Conservation (phyloP, 352 stramenopile genomes). For the Phytopythium helicoides region DNA sequence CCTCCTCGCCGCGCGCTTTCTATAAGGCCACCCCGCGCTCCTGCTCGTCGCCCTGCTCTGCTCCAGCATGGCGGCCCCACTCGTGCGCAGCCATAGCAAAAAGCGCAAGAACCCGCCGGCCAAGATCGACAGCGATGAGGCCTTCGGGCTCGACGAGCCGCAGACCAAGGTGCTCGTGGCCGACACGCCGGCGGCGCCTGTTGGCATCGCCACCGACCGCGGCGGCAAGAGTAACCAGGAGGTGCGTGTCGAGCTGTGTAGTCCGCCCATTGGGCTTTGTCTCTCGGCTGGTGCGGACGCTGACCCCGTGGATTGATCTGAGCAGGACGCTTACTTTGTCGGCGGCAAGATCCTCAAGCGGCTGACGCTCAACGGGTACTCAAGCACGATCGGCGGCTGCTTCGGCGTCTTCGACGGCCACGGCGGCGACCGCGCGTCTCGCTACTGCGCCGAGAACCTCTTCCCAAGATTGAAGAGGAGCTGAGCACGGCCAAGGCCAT, state of each 20-base stretch:
- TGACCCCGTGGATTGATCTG: too few species aligned
- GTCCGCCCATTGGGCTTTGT: not conserved
- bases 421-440: slow-evolving; percentile 71
- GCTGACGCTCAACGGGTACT: slow-evolving; percentile 80
- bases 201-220: slow-evolving; percentile 67
- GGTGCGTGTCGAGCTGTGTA: too few species aligned
- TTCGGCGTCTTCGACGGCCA: slow-evolving; percentile 87
- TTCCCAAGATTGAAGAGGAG: slow-evolving; percentile 59
- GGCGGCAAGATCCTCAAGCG: slow-evolving; percentile 52
- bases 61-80: slow-evolving; percentile 5
- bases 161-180: slow-evolving; percentile 36
- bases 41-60: too few species aligned
- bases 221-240: slow-evolving; percentile 76
- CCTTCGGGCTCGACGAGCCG: slow-evolving; percentile 10
- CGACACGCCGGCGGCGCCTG: slow-evolving; percentile 45
- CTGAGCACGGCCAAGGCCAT: slow-evolving; percentile 30
- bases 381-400: slow-evolving; percentile 50
- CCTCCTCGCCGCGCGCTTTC: not conserved
- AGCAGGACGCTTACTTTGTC: slow-evolving; percentile 87
- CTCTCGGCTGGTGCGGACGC: not conserved
- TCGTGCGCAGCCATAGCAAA: slow-evolving; percentile 9
- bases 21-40: not conserved
- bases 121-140: slow-evolving; percentile 11
- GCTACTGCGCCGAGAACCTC: slow-evolving; percentile 73
- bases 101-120: slow-evolving; percentile 37